Evolutionary conservation across 1,284 basidiomycete genomes (phyloP).

Genomic region (Fomes fomentarius): DNA sequence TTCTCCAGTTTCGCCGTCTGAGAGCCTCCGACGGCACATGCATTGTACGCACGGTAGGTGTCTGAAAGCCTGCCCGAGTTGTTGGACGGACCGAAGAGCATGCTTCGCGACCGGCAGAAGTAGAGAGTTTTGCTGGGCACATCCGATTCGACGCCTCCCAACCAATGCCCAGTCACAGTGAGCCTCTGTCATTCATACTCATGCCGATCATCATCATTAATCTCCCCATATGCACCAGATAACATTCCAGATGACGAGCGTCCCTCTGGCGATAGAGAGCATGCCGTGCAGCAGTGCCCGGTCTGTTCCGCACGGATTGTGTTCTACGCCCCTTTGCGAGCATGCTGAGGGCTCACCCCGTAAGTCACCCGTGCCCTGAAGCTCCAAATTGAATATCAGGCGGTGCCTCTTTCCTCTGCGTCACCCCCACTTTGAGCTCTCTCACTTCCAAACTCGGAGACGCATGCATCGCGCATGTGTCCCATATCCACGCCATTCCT

Average conservation of each 20-base stretch:
- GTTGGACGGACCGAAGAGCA: background rate
- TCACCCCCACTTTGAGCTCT: background rate
- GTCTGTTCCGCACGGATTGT: background rate
- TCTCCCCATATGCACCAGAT: background rate
- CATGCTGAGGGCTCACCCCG: background rate
- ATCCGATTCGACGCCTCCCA: background rate
- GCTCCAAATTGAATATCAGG: constrained; percentile 1
- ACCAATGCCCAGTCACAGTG: background rate
- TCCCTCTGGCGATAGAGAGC: background rate
- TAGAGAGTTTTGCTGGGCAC: background rate
- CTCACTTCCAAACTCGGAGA: background rate
- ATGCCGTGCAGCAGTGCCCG: background rate
- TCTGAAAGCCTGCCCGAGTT: background rate
- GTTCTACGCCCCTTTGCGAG: background rate
- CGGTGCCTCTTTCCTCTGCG: background rate
- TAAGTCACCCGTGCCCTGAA: background rate
- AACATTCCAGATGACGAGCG: background rate
- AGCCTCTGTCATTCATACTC: background rate
- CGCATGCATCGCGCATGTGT: constrained; percentile 6
- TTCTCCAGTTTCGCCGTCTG: background rate
- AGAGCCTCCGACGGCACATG: background rate
- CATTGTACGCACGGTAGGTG: background rate
- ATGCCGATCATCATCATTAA: background rate
- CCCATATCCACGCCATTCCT: background rate
- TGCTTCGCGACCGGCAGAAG: background rate